A percentile compares a stretch with the other conserved stretches of the same genome.
Evolutionary conservation across 2,329 filamentous ascomycete genomes (phyloP).

Genomic region (Juglanconis oblonga): DNA sequence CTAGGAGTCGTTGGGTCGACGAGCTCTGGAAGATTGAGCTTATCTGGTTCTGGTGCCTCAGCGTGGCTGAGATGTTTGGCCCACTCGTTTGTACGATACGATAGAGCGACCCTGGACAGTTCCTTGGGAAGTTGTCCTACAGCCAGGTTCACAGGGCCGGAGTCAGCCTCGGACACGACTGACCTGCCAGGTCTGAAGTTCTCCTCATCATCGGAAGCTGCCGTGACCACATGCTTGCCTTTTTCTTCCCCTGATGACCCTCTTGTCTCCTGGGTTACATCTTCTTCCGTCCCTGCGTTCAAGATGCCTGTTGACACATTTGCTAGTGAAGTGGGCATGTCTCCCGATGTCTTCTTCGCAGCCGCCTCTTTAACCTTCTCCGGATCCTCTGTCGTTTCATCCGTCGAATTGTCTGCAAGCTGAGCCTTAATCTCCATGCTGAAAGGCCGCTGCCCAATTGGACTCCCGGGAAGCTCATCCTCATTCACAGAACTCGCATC

Average conservation of each 20-base stretch:
- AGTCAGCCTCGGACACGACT: constrained; percentile 35
- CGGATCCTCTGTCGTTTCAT: neutral
- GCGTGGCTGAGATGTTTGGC: constrained; percentile 82
- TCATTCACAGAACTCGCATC: constrained; percentile 44
- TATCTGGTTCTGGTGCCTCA: constrained; percentile 67
- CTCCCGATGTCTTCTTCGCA: constrained; percentile 10
- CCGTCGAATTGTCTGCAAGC: constrained; percentile 25
- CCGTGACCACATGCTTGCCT: constrained; percentile 19
- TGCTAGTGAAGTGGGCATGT: constrained; percentile 4
- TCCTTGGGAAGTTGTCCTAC: constrained; percentile 65
- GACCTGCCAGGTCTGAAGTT: constrained; percentile 37
- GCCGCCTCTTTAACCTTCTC: neutral
- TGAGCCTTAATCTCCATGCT: constrained; percentile 40
- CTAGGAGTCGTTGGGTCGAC: constrained; percentile 29
- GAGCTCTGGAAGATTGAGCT: constrained; percentile 42
- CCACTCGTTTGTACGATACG: constrained; percentile 94
- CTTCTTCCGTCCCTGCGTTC: constrained; percentile 2
- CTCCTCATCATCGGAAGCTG: constrained; percentile 14
- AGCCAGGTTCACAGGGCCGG: constrained; percentile 48
- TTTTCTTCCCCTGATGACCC: constrained; percentile 18
- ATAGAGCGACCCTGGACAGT: constrained; percentile 73
- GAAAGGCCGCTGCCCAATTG: constrained; percentile 22
- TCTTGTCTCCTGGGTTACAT: neutral
- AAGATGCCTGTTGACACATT: constrained; percentile 20
- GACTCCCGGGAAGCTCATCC: constrained; percentile 27